Evolutionary conservation across 352 stramenopile species (phyloP).

Genomic region (Pythium volutum): DNA sequence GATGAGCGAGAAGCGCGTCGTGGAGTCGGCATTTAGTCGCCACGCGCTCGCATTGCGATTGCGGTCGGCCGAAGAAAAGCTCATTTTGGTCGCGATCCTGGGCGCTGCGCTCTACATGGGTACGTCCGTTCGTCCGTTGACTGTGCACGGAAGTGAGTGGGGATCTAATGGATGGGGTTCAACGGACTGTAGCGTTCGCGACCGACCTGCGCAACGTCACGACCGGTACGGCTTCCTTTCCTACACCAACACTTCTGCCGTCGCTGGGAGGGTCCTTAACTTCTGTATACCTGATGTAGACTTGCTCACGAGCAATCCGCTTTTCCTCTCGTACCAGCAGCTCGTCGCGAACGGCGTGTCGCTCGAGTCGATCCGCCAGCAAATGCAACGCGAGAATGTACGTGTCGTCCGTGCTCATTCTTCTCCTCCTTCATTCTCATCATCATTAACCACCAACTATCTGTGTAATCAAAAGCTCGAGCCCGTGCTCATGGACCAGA

Average conservation of each 20-base stretch:
- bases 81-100: conserved; percentile 54
- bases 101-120: conserved; percentile 44
- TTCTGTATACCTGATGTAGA: conserved; percentile 10
- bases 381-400: conserved; percentile 70
- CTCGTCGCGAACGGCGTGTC: conserved; percentile 56
- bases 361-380: conserved; percentile 62
- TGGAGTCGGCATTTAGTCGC: conserved; percentile 41
- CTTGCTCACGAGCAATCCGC: conserved; percentile 40
- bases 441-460: too few relatives aligned
- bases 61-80: conserved; percentile 51
- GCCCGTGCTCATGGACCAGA: conserved; percentile 34
- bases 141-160: neutral
- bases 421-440: neutral
- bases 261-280: neutral
- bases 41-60: conserved; percentile 54
- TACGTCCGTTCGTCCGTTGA: conserved; percentile 11
- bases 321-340: conserved; percentile 60
- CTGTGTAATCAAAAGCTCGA: conserved; percentile 24
- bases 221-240: conserved; percentile 25
- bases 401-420: conserved; percentile 1
- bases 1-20: conserved; percentile 4
- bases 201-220: conserved; percentile 50
- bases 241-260: neutral
- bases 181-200: conserved; percentile 30
- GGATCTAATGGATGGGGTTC: neutral